Base-by-base conservation (phyloP, 495 filamentous ascomycete genomes). In the Apiosordaria backusii region DNA sequence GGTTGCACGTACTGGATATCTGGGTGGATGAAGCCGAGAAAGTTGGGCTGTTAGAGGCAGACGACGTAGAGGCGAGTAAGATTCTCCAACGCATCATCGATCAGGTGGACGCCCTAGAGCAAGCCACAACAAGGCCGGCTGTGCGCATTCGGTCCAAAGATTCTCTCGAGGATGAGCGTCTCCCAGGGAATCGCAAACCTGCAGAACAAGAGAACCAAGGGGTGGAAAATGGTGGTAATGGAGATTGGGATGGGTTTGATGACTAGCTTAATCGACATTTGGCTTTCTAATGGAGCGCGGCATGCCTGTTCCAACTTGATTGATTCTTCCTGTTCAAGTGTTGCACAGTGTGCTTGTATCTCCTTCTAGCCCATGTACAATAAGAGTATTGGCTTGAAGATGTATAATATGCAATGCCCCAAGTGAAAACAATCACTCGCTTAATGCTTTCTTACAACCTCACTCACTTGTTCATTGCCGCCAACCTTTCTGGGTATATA, bases 1-100 rank as follows among this genome's bases (percentile, higher is more conserved):
- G 92, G 60, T 89, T 93, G 74, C 95, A 99, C 77, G 82, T 97
- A 22, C 73, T 94, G 66, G 95, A 99, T 82, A 85, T 97, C 50
- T 99, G 91, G 85, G 82, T 96, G 45, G 92, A 96, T 76, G 92
- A 95, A 80, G 75, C 90, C 65, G 90, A 92, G 76, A 88, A 87
- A 72, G 85, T 85, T 45, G 81, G 87, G 58, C 76, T 87, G 68
- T 78, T 88, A 66, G 77, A 79, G 3, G 77, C 80, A 4, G 76
- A 70, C 23, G 77, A 80, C 16, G 72, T 80, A 60, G 74, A 71
- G 26, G 75, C 74, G 26, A 50, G 15, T 55, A 64, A 70, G 65
- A 76, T 83, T 50, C 57, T 82, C 7, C 66, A 74, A 24, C 62
- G 75, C n/a, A 68, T 84, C 35, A 70, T 73, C 22, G 67, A 63